phyloP scores from a whole-genome alignment of 1,284 basidiomycete species.

The Cutaneotrichosporon sp. region DNA sequence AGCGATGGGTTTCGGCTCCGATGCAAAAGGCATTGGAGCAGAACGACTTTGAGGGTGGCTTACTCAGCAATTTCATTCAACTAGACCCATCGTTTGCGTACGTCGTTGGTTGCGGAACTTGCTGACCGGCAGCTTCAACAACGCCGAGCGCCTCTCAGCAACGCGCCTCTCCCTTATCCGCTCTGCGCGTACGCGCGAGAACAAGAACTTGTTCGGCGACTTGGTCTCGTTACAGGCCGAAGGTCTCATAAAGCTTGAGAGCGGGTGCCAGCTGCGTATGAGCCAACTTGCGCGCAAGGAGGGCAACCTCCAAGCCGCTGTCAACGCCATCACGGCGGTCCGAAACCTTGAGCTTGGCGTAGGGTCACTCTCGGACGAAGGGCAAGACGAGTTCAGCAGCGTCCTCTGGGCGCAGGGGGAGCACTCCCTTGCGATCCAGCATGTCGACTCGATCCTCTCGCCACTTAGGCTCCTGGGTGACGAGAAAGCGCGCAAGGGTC shows the following conservation, averaged over 20 bases:
- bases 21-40: slow-evolving; percentile 25
- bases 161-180: slow-evolving; percentile 76
- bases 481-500: neutral
- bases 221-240: slow-evolving; percentile 57
- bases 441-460: slow-evolving; percentile 48
- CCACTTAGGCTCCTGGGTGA: neutral
- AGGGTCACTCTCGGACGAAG: slow-evolving; percentile 49
- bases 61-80: slow-evolving; percentile 52
- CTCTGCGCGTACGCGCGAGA: slow-evolving; percentile 62
- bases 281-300: slow-evolving; percentile 69
- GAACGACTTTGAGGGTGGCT: slow-evolving; percentile 43
- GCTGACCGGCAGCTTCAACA: slow-evolving; percentile 58
- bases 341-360: slow-evolving; percentile 56
- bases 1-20: slow-evolving; percentile 26
- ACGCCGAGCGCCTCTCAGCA: slow-evolving; percentile 71
- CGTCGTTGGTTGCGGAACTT: slow-evolving; percentile 33
- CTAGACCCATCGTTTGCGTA: slow-evolving; percentile 63
- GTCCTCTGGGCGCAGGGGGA: slow-evolving; percentile 87
- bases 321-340: slow-evolving; percentile 77
- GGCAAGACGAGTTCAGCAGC: slow-evolving; percentile 66
- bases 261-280: slow-evolving; percentile 63
- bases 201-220: slow-evolving; percentile 57
- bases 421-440: slow-evolving; percentile 74
- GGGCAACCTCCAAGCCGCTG: slow-evolving; percentile 69
- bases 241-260: slow-evolving; percentile 61